A percentile compares a stretch with the other conserved stretches of the same genome.
Evolutionary conservation across 768 basidiomycete genomes (phyloP).

Genomic region (Clavaria fumosa): DNA sequence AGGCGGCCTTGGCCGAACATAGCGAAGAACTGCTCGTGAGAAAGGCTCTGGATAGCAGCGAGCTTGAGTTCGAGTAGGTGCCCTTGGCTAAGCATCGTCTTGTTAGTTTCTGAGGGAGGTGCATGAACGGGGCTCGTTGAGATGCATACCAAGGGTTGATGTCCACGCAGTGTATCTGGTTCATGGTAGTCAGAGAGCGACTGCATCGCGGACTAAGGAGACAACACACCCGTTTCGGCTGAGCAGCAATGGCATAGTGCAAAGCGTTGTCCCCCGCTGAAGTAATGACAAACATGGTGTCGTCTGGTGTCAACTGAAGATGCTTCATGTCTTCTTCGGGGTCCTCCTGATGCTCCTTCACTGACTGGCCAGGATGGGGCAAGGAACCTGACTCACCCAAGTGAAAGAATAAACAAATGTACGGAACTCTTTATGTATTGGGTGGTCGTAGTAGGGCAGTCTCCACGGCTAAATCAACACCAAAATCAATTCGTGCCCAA

Average conservation of each 20-base stretch:
- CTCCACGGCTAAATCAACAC: constrained; percentile 34
- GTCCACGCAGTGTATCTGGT: constrained; percentile 53
- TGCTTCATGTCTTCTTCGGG: constrained; percentile 58
- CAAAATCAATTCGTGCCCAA: constrained; percentile 6
- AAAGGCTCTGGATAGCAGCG: constrained; percentile 40
- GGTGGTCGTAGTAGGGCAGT: constrained; percentile 54
- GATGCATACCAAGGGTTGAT: constrained; percentile 43
- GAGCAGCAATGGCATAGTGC: constrained; percentile 58
- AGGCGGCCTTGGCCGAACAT: constrained; percentile 56
- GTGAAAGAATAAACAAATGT: constrained; percentile 53
- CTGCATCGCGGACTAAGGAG: neutral
- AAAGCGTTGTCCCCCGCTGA: constrained; percentile 70
- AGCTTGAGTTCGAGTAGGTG: constrained; percentile 71
- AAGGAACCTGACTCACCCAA: constrained; percentile 24
- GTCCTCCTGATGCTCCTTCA: constrained; percentile 35
- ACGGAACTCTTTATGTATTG: constrained; percentile 50
- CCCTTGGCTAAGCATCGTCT: too few relatives aligned
- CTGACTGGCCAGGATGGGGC: neutral
- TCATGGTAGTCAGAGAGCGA: constrained; percentile 2
- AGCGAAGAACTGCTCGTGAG: constrained; percentile 45
- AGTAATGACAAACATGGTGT: constrained; percentile 60
- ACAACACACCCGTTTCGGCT: constrained; percentile 32
- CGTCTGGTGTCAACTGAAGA: constrained; percentile 39
- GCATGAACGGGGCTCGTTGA: neutral
- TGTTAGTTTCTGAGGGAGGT: constrained; percentile 11